These are phyloP conservation scores for Phytophthora colocasiae DNA, from an alignment of 352 stramenopile genomes.

Conservation along the genomic window DNA sequence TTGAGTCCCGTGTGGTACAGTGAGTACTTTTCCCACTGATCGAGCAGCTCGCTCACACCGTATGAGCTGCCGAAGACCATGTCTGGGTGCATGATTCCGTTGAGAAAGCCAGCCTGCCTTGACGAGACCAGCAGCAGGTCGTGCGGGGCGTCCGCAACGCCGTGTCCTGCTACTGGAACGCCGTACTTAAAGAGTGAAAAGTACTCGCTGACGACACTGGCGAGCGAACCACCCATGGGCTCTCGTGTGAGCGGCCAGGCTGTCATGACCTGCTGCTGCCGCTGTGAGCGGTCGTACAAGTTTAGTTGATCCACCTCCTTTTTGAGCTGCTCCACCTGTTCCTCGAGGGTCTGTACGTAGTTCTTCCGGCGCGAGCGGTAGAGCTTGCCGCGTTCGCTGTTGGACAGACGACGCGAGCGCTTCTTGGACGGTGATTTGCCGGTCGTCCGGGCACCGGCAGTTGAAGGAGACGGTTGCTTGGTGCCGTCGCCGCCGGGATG, in stretches of 20 bases:
- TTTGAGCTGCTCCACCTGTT: slow-evolving; percentile 59
- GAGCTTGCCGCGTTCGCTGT: slow-evolving; percentile 70
- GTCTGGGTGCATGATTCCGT: slow-evolving; percentile 54
- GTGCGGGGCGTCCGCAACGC: slow-evolving; percentile 9
- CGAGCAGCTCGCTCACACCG: slow-evolving; percentile 52
- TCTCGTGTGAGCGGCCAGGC: slow-evolving; percentile 26
- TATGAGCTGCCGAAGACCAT: slow-evolving; percentile 60
- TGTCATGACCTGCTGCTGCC: slow-evolving; percentile 18
- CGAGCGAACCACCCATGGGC: slow-evolving; percentile 34
- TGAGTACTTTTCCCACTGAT: slow-evolving; percentile 77
- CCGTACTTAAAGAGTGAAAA: slow-evolving; percentile 70
- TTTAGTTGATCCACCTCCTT: slow-evolving; percentile 50
- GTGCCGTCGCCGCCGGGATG: background rate
- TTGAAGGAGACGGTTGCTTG: slow-evolving; percentile 13
- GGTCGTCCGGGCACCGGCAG: background rate
- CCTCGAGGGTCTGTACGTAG: slow-evolving; percentile 50
- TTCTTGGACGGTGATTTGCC: slow-evolving; percentile 40
- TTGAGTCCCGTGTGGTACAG: slow-evolving; percentile 59
- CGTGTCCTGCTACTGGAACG: slow-evolving; percentile 40
- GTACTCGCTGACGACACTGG: slow-evolving; percentile 63
- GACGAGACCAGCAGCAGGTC: slow-evolving; percentile 40
- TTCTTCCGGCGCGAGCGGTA: slow-evolving; percentile 62
- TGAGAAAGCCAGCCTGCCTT: slow-evolving; percentile 40
- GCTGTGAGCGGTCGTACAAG: slow-evolving; percentile 13
- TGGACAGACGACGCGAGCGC: slow-evolving; percentile 53